Evolutionary conservation across 768 basidiomycete genomes (phyloP).

Genomic region (Boletus fagicola): DNA sequence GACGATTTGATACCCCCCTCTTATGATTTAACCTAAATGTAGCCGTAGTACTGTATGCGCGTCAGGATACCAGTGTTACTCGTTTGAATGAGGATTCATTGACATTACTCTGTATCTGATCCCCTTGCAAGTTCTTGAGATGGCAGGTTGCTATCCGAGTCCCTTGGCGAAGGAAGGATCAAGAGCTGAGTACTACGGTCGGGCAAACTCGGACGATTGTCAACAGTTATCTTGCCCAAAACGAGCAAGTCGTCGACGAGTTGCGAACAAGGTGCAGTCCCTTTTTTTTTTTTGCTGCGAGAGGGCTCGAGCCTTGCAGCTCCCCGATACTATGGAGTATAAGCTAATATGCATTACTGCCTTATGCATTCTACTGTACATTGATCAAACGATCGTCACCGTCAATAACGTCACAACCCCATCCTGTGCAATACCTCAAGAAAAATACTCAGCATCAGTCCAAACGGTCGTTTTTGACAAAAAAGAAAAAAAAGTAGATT

Average conservation of each 20-base stretch:
- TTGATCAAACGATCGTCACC: constrained; percentile 45
- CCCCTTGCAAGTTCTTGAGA: neutral
- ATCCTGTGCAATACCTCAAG: constrained; percentile 49
- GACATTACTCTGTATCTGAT: neutral
- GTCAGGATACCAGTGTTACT: constrained; percentile 11
- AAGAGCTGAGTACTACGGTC: neutral
- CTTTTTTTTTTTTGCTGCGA: too few relatives aligned
- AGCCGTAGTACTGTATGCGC: constrained; percentile 17
- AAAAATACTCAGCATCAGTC: neutral
- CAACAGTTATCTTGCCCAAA: neutral
- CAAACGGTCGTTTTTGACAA: neutral
- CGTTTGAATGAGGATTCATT: constrained; percentile 1
- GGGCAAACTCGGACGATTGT: neutral
- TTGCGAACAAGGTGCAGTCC: neutral
- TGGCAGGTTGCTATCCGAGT: too few relatives aligned
- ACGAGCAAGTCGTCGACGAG: neutral
- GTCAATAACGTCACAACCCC: constrained; percentile 56
- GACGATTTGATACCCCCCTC: constrained; percentile 14
- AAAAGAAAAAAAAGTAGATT: neutral
- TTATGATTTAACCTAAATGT: constrained; percentile 12
- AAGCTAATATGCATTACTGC: too few relatives aligned
- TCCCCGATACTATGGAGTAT: too few relatives aligned
- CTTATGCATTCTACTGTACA: too few relatives aligned
- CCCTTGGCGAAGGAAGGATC: neutral
- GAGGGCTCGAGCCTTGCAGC: too few relatives aligned